Base-by-base conservation (phyloP, 805 yeast species). In the baker's yeast (Saccharomyces cerevisiae) region DNA sequence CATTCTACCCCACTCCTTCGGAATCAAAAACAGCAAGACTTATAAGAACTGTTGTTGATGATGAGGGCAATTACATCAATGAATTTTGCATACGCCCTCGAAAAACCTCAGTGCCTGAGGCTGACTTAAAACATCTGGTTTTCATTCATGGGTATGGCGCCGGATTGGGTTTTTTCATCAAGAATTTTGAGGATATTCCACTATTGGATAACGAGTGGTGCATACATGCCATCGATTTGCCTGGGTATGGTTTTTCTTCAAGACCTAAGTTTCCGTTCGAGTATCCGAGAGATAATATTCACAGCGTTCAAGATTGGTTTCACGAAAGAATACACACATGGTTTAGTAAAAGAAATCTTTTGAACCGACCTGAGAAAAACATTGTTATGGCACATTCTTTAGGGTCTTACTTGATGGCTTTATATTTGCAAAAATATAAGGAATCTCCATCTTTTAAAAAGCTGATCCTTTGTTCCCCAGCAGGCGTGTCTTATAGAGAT, bases 61-160 rank as follows among this genome's bases (percentile, higher is more conserved):
- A 68, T 69, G 56, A 81, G 70, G 67, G 64, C n/a, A 78, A 63
- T 67, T 80, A 72, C 61, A 84, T 91, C 55, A 92, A 91, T 70
- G 98, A 92, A 70, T 82, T 90, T 55, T 78, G 73, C 57, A 79
- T 91, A 31, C 73, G 73, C 47, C 81, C 84, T 57, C 76, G 76
- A 55, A 72, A 72, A 49, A 73, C 73, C 32, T 67, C 67, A 50
- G 55, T 36, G 43, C 57, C 53, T 43, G 32, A 46, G 9, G 52
- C 56, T 2, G 47, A 53, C 1, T 29, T 68, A 50, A 72, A 72
- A 60, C 79, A 86, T 68, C 69, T 90, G 26, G 89, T 94, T 0
- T 73, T 92, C 51, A 75, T 92, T 11, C 99, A 92, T 70, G 99
- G 99, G 0, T 92, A 92, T 65, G 98, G 97, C 2, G 97, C 98